These are phyloP conservation scores for Exophiala calicioides DNA, from an alignment of 2,329 filamentous ascomycete genomes.

Conservation along the genomic window DNA sequence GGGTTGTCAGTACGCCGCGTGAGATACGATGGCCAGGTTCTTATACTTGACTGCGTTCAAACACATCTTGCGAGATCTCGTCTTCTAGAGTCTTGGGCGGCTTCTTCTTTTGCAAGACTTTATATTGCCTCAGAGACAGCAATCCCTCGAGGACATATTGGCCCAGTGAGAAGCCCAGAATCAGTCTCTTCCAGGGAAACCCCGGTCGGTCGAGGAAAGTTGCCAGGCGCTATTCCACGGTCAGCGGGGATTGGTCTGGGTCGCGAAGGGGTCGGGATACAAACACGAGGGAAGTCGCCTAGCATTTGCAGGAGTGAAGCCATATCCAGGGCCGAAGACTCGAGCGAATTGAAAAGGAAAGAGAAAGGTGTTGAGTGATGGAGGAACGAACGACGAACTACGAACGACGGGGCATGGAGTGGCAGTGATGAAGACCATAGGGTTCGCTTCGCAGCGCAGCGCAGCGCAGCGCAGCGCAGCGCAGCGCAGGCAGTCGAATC, in stretches of 20 bases:
- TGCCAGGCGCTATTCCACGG: constrained; percentile 63
- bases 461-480: no score
- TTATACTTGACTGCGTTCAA: constrained; percentile 82
- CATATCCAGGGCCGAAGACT: constrained; percentile 20
- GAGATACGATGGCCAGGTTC: constrained; percentile 1
- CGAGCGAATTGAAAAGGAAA: not conserved
- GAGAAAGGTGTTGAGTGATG: not conserved
- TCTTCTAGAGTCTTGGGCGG: constrained; percentile 83
- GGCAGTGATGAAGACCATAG: constrained; percentile 1
- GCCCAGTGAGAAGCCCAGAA: constrained; percentile 88
- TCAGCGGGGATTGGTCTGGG: constrained; percentile 7
- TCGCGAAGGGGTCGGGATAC: constrained; percentile 5
- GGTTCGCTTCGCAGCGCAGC: no score
- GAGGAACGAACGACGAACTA: no score
- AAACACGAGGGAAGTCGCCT: constrained; percentile 32
- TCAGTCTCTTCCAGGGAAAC: constrained; percentile 97
- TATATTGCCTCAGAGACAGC: constrained; percentile 86
- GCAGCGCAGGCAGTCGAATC: not conserved
- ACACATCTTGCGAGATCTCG: constrained; percentile 86
- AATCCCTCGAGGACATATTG: constrained; percentile 90
- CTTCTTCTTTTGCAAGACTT: constrained; percentile 74
- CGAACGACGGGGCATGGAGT: not conserved
- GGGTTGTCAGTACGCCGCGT: constrained; percentile 5
- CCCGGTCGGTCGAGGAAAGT: constrained; percentile 83
- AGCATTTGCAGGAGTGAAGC: constrained; percentile 30